Percentiles rank a stretch among this genome's conserved stretches.
phyloP scores from a whole-genome alignment of 352 stramenopile genomes.

The Hyphochytrium catenoides region DNA sequence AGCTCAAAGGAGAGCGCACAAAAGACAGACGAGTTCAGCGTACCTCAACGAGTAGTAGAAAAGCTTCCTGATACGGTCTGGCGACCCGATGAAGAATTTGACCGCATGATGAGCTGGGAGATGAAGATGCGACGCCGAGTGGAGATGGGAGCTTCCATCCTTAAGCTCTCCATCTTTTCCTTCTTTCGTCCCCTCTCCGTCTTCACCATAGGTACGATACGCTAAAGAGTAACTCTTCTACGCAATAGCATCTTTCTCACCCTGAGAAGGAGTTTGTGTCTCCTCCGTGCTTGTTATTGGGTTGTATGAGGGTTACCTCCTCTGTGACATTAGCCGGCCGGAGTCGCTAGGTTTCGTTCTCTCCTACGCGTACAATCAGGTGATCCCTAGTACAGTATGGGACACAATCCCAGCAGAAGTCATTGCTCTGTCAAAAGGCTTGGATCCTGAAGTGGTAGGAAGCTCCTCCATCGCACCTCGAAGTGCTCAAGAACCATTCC shows the following conservation, averaged over 20 bases:
- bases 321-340: conserved; percentile 13
- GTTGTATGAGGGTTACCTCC: conserved; percentile 19
- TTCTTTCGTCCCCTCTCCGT: conserved; percentile 23
- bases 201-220: background rate
- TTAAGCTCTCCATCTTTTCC: conserved; percentile 14
- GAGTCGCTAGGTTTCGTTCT: conserved; percentile 20
- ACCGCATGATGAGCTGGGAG: conserved; percentile 14
- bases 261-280: too few species aligned
- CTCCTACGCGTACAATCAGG: conserved; percentile 30
- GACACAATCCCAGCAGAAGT: conserved; percentile 19
- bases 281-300: conserved; percentile 19
- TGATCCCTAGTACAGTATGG: conserved; percentile 33
- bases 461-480: too few species aligned
- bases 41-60: too few species aligned
- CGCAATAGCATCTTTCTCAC: too few species aligned
- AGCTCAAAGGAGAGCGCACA: too few species aligned
- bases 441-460: conserved; percentile 11
- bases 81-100: conserved; percentile 29
- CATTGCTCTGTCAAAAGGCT: conserved; percentile 16
- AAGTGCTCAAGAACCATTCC: too few species aligned
- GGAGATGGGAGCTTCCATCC: conserved; percentile 22
- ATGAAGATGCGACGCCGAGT: conserved; percentile 15
- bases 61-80: conserved; percentile 25
- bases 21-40: too few species aligned
- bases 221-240: conserved; percentile 12